phyloP scores from a whole-genome alignment of 805 yeast genomes.

The Debaryomyces maramus region DNA sequence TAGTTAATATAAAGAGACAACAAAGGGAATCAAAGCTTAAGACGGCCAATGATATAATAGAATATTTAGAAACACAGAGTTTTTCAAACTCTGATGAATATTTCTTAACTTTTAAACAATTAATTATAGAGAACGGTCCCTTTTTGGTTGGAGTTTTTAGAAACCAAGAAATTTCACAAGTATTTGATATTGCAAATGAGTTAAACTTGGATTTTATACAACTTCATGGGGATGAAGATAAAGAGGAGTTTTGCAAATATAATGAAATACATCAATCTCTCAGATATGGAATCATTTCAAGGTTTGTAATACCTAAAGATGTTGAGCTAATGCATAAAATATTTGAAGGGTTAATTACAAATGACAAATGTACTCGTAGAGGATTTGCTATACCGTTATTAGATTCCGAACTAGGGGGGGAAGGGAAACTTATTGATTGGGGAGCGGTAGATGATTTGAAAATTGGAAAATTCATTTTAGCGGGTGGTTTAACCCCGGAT shows the following conservation, averaged over 20 bases:
- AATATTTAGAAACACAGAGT: conserved; percentile 11
- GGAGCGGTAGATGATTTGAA: conserved; percentile 35
- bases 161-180: conserved; percentile 71
- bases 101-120: conserved; percentile 22
- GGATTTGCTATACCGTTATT: conserved; percentile 61
- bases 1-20: conserved; percentile 26
- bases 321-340: conserved; percentile 16
- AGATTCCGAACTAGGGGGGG: conserved; percentile 92
- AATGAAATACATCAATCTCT: conserved; percentile 24
- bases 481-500: conserved; percentile 84
- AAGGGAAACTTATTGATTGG: conserved; percentile 85
- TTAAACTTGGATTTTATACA: conserved; percentile 76
- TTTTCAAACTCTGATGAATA: conserved; percentile 24
- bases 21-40: conserved; percentile 16
- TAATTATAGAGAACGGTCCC: conserved; percentile 52
- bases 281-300: conserved; percentile 63
- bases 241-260: conserved; percentile 54
- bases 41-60: conserved; percentile 18
- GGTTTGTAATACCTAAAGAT: conserved; percentile 64
- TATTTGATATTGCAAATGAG: conserved; percentile 42
- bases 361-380: conserved; percentile 7
- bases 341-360: conserved; percentile 12
- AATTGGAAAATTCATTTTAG: conserved; percentile 58
- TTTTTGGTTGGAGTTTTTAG: conserved; percentile 86
- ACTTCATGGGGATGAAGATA: conserved; percentile 68